phyloP scores from a whole-genome alignment of 2,329 filamentous ascomycete species.

The Nothophaeocryptopus gaeumannii region DNA sequence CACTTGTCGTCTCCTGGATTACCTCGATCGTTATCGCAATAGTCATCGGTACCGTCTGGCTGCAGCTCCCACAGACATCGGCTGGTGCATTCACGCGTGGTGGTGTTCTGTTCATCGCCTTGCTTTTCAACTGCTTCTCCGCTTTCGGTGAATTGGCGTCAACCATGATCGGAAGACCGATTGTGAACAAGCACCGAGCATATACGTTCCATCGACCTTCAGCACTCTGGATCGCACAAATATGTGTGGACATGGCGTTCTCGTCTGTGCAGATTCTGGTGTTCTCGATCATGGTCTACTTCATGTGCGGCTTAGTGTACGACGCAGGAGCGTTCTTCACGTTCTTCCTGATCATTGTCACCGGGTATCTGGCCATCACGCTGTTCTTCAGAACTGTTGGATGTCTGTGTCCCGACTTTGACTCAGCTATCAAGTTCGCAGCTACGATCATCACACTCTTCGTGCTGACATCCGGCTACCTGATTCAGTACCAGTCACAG shows the following conservation, averaged over 20 bases:
- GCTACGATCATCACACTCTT: constrained; percentile 78
- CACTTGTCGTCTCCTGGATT: constrained; percentile 70
- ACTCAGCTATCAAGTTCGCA: constrained; percentile 78
- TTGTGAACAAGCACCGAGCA: constrained; percentile 80
- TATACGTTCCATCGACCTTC: constrained; percentile 82
- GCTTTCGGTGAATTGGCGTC: constrained; percentile 74
- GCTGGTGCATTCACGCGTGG: constrained; percentile 77
- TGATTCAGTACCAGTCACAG: constrained; percentile 74
- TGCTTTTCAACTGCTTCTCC: constrained; percentile 85
- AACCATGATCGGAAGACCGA: constrained; percentile 71
- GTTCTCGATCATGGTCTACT: constrained; percentile 75
- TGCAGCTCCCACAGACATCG: constrained; percentile 61
- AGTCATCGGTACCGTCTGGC: constrained; percentile 75
- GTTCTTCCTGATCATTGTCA: constrained; percentile 57
- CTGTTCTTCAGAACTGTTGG: constrained; percentile 74
- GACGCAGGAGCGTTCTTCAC: constrained; percentile 75
- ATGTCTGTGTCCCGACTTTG: constrained; percentile 74
- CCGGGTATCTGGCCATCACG: constrained; percentile 59
- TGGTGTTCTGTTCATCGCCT: constrained; percentile 74
- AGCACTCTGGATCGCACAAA: constrained; percentile 79
- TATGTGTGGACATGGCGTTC: constrained; percentile 70
- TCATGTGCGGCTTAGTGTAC: constrained; percentile 68
- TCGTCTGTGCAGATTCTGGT: constrained; percentile 66
- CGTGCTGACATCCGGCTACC: constrained; percentile 75
- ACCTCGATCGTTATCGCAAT: constrained; percentile 72